These are phyloP conservation scores for Hygrocybe punicea DNA, from an alignment of 768 basidiomycete species.

Conservation along the genomic window DNA sequence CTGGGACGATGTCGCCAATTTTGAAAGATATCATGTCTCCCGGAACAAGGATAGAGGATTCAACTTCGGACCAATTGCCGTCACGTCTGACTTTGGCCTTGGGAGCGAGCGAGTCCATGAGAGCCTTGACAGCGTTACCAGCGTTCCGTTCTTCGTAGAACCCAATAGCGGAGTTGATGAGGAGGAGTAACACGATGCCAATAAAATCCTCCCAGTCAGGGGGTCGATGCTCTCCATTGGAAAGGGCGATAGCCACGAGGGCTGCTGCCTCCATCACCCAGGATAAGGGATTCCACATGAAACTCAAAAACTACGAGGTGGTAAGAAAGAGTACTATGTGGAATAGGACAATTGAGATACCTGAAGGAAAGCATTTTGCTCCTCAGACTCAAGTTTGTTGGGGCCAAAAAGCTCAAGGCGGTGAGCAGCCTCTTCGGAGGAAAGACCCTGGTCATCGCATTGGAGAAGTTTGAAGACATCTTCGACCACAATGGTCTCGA, in stretches of 20 bases:
- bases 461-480: conserved; percentile 97
- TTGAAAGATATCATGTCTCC: conserved; percentile 98
- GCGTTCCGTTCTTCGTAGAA: conserved; percentile 98
- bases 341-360: conserved; percentile 34
- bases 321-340: background rate
- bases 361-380: conserved; percentile 89
- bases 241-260: conserved; percentile 90
- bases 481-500: conserved; percentile 94
- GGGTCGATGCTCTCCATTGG: conserved; percentile 81
- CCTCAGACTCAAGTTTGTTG: conserved; percentile 89
- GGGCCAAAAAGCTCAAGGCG: conserved; percentile 94
- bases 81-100: conserved; percentile 92
- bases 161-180: conserved; percentile 96
- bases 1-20: conserved; percentile 97
- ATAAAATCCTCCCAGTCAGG: conserved; percentile 98
- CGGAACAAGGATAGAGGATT: conserved; percentile 85
- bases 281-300: conserved; percentile 99
- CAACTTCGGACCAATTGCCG: conserved; percentile 84
- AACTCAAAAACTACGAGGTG: conserved; percentile 68
- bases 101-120: conserved; percentile 98
- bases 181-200: conserved; percentile 87
- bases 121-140: conserved; percentile 97
- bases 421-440: conserved; percentile 66
- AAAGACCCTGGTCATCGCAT: conserved; percentile 79
- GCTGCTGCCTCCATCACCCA: conserved; percentile 99